Conservation (phyloP, 768 basidiomycete species). For the Dentipellis sp. region DNA sequence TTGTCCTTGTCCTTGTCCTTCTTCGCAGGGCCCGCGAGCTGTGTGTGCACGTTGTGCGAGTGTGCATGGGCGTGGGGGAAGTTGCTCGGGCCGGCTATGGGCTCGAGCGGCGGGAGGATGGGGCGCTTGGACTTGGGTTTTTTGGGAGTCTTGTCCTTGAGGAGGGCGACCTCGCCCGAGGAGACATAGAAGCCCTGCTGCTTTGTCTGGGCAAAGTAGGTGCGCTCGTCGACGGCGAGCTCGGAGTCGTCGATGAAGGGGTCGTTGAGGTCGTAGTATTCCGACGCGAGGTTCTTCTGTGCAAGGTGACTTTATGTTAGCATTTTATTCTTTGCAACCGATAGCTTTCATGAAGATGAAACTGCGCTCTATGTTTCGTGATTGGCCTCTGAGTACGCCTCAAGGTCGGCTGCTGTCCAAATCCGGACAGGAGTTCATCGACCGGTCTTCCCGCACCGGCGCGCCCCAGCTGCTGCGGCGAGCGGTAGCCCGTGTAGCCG, state of each 20-base stretch:
- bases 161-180: conserved; percentile 75
- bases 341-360: no score
- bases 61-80: conserved; percentile 7
- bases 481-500: no score
- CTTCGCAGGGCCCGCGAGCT: background rate
- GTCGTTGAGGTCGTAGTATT: conserved; percentile 87
- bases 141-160: conserved; percentile 52
- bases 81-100: conserved; percentile 11
- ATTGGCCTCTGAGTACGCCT: no score
- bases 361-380: no score
- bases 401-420: no score
- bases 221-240: conserved; percentile 81
- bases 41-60: conserved; percentile 2
- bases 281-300: conserved; percentile 45
- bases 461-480: no score
- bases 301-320: conserved; percentile 22
- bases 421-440: no score
- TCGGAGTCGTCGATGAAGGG: conserved; percentile 99
- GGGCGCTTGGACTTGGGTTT: conserved; percentile 15
- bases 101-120: conserved; percentile 7
- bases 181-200: conserved; percentile 92
- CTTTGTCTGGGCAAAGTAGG: conserved; percentile 84
- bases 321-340: no score
- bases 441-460: no score
- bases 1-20: conserved; percentile 2